Percentiles rank a stretch among this genome's conserved stretches.
phyloP scores from a whole-genome alignment of 192 early-diverging fungal species.

The Gaertneriomyces sp. region DNA sequence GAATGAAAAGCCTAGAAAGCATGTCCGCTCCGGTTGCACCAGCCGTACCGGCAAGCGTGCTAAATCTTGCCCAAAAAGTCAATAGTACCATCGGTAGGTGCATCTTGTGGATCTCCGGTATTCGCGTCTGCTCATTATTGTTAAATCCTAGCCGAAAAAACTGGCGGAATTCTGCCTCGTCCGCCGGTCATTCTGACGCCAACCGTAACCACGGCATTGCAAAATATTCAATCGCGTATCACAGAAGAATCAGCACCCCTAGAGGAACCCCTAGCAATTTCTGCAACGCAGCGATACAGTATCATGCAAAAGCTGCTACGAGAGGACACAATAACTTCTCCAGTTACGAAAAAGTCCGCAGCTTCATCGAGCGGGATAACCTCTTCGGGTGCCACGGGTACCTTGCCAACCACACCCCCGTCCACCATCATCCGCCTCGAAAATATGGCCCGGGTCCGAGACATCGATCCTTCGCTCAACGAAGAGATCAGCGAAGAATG shows the following conservation, averaged over 20 bases:
- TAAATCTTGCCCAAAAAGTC: slow-evolving; percentile 29
- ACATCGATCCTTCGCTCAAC: slow-evolving; percentile 78
- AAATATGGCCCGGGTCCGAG: slow-evolving; percentile 67
- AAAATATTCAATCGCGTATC: slow-evolving; percentile 33
- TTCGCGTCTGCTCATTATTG: background rate
- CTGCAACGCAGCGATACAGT: slow-evolving; percentile 54
- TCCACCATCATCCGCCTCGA: slow-evolving; percentile 55
- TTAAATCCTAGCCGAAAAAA: slow-evolving; percentile 4
- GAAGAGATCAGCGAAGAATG: slow-evolving; percentile 82
- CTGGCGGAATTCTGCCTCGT: background rate
- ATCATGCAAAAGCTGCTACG: slow-evolving; percentile 70
- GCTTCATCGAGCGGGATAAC: no score
- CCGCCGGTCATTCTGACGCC: background rate
- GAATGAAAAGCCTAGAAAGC: slow-evolving; percentile 73
- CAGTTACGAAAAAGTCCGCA: no score
- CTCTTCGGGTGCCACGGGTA: no score
- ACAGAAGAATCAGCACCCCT: slow-evolving; percentile 32
- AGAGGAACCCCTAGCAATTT: slow-evolving; percentile 45
- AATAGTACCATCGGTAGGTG: slow-evolving; percentile 31
- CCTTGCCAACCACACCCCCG: background rate
- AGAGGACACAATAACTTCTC: no score
- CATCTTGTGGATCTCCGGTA: background rate
- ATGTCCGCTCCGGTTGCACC: slow-evolving; percentile 37
- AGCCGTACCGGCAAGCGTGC: slow-evolving; percentile 30
- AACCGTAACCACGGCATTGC: slow-evolving; percentile 20